These are phyloP conservation scores for Ustilago sp. DNA, from an alignment of 1,284 basidiomycete species.

Conservation along the genomic window DNA sequence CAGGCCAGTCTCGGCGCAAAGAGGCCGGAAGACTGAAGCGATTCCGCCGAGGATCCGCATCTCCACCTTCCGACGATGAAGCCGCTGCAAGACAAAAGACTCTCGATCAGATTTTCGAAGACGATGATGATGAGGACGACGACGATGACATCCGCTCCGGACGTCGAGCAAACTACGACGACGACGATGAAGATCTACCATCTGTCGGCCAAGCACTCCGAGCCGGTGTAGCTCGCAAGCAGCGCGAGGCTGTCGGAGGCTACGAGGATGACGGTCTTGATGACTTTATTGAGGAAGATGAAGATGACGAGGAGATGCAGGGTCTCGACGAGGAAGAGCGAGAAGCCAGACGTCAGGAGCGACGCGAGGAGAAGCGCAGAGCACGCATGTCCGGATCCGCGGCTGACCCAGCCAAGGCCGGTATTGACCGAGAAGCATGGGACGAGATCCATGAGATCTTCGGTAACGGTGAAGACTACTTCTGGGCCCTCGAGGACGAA, in stretches of 20 bases:
- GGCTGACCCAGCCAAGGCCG: constrained; percentile 56
- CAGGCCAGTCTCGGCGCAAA: constrained; percentile 74
- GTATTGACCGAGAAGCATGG: constrained; percentile 79
- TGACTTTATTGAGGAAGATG: constrained; percentile 86
- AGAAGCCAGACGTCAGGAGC: constrained; percentile 78
- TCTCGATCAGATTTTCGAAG: constrained; percentile 81
- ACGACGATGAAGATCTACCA: constrained; percentile 73
- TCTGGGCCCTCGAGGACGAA: constrained; percentile 84
- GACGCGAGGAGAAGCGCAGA: constrained; percentile 72
- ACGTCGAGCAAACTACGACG: constrained; percentile 69
- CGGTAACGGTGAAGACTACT: constrained; percentile 95
- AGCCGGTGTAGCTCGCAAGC: constrained; percentile 41
- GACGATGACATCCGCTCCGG: constrained; percentile 71
- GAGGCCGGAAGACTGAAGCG: constrained; percentile 61
- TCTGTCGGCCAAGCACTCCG: constrained; percentile 59
- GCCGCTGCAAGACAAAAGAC: constrained; percentile 73
- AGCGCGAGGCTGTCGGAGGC: constrained; percentile 42
- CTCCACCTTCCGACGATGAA: constrained; percentile 72
- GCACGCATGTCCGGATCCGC: constrained; percentile 76
- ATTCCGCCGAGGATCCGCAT: constrained; percentile 72
- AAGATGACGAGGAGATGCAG: constrained; percentile 67
- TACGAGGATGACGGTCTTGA: constrained; percentile 71
- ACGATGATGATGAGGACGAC: constrained; percentile 77
- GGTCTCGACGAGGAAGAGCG: constrained; percentile 73
- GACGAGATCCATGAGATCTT: constrained; percentile 97